phyloP scores from a whole-genome alignment of 2,329 filamentous ascomycete genomes.

The Nemania sp. region DNA sequence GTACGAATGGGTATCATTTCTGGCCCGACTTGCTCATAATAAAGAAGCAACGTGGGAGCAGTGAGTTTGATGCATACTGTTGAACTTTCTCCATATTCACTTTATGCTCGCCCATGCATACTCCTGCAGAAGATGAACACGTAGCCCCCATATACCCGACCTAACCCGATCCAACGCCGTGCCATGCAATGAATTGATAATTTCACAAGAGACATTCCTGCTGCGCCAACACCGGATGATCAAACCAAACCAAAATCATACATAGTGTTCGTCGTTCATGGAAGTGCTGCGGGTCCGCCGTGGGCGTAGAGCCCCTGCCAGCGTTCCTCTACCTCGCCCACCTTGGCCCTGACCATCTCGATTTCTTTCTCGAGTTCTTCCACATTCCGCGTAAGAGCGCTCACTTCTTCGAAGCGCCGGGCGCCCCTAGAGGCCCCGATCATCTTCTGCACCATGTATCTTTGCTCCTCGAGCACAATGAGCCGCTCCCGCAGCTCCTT shows the following conservation, averaged over 20 bases:
- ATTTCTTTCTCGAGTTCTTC: constrained; percentile 88
- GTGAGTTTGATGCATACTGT: constrained; percentile 9
- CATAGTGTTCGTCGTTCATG: neutral
- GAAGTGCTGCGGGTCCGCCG: constrained; percentile 33
- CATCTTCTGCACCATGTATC: constrained; percentile 90
- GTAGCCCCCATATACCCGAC: constrained; percentile 25
- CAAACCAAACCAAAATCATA: neutral
- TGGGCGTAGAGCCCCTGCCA: constrained; percentile 66
- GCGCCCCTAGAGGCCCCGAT: constrained; percentile 80
- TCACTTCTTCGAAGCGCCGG: constrained; percentile 87
- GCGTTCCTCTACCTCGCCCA: constrained; percentile 72
- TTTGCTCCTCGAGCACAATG: constrained; percentile 90
- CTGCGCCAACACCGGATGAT: constrained; percentile 1
- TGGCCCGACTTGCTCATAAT: neutral
- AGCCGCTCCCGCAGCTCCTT: constrained; percentile 82
- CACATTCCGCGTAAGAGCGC: constrained; percentile 80
- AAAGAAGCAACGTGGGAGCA: neutral
- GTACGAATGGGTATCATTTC: constrained; percentile 11
- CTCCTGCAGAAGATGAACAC: constrained; percentile 9
- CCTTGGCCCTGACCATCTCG: constrained; percentile 71
- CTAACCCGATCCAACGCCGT: constrained; percentile 42
- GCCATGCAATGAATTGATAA: constrained; percentile 42
- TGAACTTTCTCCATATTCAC: constrained; percentile 1
- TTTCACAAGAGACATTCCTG: constrained; percentile 11
- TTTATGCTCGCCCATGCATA: constrained; percentile 12